Conservation (phyloP, 1,139 yeast genomes). For the Geotrichum restrictum region DNA sequence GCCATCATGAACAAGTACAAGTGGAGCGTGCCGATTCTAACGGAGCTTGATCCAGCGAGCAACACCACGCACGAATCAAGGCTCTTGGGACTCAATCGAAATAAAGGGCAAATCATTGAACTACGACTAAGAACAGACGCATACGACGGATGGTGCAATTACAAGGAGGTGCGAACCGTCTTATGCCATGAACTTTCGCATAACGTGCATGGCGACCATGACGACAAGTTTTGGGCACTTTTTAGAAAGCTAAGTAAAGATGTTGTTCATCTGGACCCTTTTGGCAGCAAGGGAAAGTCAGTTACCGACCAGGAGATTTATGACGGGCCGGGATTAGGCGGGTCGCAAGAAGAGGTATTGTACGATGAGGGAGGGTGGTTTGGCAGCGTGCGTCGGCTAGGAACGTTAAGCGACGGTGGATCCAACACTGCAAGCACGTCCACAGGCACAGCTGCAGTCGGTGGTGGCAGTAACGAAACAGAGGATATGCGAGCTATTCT, state of each 20-base stretch:
- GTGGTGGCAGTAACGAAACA: not conserved
- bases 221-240: constrained; percentile 40
- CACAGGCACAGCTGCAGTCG: not conserved
- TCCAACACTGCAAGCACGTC: not conserved
- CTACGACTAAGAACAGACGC: constrained; percentile 42
- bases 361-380: constrained; percentile 35
- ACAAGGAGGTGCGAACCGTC: constrained; percentile 38
- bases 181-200: constrained; percentile 44
- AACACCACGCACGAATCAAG: constrained; percentile 36
- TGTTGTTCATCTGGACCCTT: constrained; percentile 38
- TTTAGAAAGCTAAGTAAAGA: constrained; percentile 38
- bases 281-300: constrained; percentile 26
- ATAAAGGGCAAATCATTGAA: constrained; percentile 39
- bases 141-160: constrained; percentile 41
- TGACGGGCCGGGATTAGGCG: constrained; percentile 27
- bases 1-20: constrained; percentile 40
- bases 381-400: constrained; percentile 23
- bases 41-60: constrained; percentile 42
- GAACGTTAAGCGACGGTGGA: not conserved
- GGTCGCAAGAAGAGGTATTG: constrained; percentile 21
- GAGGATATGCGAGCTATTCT: constrained; percentile 26
- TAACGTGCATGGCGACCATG: constrained; percentile 40
- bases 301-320: constrained; percentile 26
- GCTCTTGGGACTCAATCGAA: constrained; percentile 39
- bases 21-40: constrained; percentile 38